phyloP scores from a whole-genome alignment of 2,329 filamentous ascomycete species.

The Verticillium albo-atrum region DNA sequence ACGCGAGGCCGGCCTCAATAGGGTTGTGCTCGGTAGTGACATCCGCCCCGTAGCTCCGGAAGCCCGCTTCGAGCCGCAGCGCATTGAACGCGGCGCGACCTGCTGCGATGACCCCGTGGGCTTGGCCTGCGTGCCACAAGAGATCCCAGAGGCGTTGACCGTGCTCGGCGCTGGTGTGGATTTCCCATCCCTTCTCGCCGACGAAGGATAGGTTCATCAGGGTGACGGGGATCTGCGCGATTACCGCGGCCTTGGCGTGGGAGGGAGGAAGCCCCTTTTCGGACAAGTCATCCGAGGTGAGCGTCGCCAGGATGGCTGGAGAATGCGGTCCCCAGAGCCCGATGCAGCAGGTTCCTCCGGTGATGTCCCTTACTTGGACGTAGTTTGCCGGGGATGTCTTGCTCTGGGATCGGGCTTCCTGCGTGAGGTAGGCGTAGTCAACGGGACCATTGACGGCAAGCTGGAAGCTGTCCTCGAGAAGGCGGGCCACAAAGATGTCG shows the following conservation, averaged over 20 bases:
- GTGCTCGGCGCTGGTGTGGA: conserved; percentile 55
- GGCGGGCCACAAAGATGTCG: conserved; percentile 51
- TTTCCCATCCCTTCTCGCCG: conserved; percentile 59
- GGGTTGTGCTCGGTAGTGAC: conserved; percentile 59
- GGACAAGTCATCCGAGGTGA: conserved; percentile 41
- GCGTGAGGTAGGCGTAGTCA: conserved; percentile 49
- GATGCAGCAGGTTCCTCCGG: conserved; percentile 54
- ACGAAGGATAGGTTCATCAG: conserved; percentile 55
- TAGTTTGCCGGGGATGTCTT: conserved; percentile 32
- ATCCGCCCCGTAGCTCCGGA: conserved; percentile 51
- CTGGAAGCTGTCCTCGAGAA: conserved; percentile 46
- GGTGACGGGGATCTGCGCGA: conserved; percentile 52
- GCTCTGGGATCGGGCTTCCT: conserved; percentile 45
- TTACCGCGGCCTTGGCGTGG: conserved; percentile 39
- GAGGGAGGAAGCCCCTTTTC: conserved; percentile 44
- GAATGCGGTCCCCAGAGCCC: conserved; percentile 59
- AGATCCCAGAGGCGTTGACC: conserved; percentile 56
- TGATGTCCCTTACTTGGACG: conserved; percentile 54
- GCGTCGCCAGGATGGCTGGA: conserved; percentile 40
- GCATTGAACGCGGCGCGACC: conserved; percentile 55
- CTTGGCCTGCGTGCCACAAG: conserved; percentile 48
- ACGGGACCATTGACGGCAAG: conserved; percentile 51
- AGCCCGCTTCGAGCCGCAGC: conserved; percentile 55
- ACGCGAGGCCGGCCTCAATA: conserved; percentile 51
- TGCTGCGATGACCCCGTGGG: conserved; percentile 52